Evolutionary conservation across 2,329 filamentous ascomycete species (phyloP).

Genomic region (Leptographium lundbergii): DNA sequence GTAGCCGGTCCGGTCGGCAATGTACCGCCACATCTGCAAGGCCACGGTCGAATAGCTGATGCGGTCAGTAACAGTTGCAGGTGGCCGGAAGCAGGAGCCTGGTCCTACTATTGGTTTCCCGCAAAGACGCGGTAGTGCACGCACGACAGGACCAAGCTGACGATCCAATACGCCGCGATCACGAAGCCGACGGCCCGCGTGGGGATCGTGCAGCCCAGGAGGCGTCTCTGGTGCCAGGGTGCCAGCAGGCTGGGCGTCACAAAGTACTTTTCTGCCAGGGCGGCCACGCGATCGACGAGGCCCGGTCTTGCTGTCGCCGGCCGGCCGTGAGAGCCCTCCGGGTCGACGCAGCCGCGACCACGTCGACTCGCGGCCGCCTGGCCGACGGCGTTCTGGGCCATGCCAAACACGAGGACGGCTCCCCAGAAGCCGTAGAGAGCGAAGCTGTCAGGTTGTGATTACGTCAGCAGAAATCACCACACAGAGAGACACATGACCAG

Average conservation of each 20-base stretch:
- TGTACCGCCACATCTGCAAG: constrained; percentile 8
- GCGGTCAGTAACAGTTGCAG: neutral
- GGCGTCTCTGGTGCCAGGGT: constrained; percentile 7
- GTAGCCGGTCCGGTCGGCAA: constrained; percentile 13
- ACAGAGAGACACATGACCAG: neutral
- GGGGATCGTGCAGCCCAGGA: constrained; percentile 13
- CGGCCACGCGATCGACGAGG: neutral
- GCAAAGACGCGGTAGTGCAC: neutral
- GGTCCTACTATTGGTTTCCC: neutral
- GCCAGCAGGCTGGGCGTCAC: constrained; percentile 8
- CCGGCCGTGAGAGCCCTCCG: neutral
- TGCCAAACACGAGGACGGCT: constrained; percentile 8
- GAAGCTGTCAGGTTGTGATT: neutral
- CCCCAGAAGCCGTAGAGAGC: constrained; percentile 11
- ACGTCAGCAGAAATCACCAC: neutral
- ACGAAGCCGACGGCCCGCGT: constrained; percentile 11
- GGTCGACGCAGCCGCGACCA: constrained; percentile 5
- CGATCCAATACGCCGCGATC: constrained; percentile 9
- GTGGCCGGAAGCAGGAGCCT: no score
- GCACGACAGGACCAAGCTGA: constrained; percentile 5
- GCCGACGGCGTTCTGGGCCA: constrained; percentile 4
- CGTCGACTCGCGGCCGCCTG: constrained; percentile 4
- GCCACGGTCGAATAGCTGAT: neutral
- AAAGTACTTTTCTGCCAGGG: constrained; percentile 8
- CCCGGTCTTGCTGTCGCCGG: neutral